Evolutionary conservation across 2,329 filamentous ascomycete genomes (phyloP).

Genomic region (Knoxdaviesia proteae): DNA sequence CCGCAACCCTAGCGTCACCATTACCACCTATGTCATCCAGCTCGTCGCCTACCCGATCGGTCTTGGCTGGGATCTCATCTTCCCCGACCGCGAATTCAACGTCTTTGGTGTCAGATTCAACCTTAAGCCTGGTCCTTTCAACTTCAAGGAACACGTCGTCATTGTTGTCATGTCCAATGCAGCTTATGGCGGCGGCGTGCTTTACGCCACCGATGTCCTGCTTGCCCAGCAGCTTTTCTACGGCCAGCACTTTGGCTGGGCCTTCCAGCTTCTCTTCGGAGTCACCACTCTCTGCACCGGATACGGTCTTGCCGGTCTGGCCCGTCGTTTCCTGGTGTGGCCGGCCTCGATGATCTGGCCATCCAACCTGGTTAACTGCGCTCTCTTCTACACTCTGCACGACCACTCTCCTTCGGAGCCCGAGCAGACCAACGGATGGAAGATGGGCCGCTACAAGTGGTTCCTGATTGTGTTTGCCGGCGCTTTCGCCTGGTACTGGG

Average conservation of each 20-base stretch:
- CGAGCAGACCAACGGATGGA: conserved; percentile 32
- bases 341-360: conserved; percentile 48
- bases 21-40: conserved; percentile 41
- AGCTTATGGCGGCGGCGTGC: conserved; percentile 33
- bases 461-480: conserved; percentile 30
- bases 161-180: conserved; percentile 45
- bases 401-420: conserved; percentile 34
- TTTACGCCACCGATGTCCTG: conserved; percentile 32
- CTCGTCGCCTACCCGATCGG: conserved; percentile 40
- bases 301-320: conserved; percentile 40
- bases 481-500: conserved; percentile 38
- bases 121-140: conserved; percentile 35
- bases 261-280: conserved; percentile 36
- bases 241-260: conserved; percentile 30
- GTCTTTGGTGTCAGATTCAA: conserved; percentile 33
- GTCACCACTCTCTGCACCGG: conserved; percentile 42
- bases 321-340: conserved; percentile 35
- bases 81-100: conserved; percentile 30
- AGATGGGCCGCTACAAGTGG: conserved; percentile 32
- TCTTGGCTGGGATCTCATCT: conserved; percentile 29
- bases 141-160: conserved; percentile 39
- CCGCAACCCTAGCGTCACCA: conserved; percentile 35
- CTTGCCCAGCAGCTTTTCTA: conserved; percentile 25
- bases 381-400: conserved; percentile 44
- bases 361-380: conserved; percentile 34